Percentiles rank a stretch among this genome's conserved stretches.
Conservation (phyloP, 495 filamentous ascomycete species). For the Podospora tetraspora region DNA sequence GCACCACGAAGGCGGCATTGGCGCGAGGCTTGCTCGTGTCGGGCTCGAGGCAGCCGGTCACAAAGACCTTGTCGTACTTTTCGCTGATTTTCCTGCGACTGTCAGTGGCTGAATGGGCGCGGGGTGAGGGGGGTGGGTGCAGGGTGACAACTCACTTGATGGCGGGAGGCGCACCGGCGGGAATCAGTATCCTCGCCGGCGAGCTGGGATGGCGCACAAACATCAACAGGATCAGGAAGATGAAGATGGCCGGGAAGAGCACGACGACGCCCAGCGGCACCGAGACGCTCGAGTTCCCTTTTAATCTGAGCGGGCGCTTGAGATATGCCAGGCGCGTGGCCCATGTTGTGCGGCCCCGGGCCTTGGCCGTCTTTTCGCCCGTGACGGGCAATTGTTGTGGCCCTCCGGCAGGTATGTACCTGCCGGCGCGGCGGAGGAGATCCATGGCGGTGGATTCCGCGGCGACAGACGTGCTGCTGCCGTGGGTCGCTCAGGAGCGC, state of each 20-base stretch:
- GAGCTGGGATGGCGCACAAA: constrained; percentile 86
- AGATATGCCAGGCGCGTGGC: constrained; percentile 70
- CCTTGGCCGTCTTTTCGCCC: constrained; percentile 41
- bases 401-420: constrained; percentile 40
- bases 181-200: constrained; percentile 77
- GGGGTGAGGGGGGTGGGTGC: background rate
- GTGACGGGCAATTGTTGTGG: constrained; percentile 38
- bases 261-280: constrained; percentile 90
- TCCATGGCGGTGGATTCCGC: constrained; percentile 43
- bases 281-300: constrained; percentile 89
- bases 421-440: constrained; percentile 50
- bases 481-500: constrained; percentile 6
- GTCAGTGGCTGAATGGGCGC: constrained; percentile 7
- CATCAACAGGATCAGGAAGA: constrained; percentile 83
- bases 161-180: constrained; percentile 80
- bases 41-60: constrained; percentile 75
- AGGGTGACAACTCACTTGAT: constrained; percentile 61
- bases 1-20: constrained; percentile 93
- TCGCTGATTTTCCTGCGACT: constrained; percentile 85
- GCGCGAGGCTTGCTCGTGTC: constrained; percentile 61
- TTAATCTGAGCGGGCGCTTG: constrained; percentile 80
- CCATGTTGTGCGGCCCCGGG: constrained; percentile 27
- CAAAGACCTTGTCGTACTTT: constrained; percentile 93
- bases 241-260: constrained; percentile 85
- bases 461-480: constrained; percentile 4